Conservation (phyloP, 306 rosid species). For the Chamaecrista fasciculata region DNA sequence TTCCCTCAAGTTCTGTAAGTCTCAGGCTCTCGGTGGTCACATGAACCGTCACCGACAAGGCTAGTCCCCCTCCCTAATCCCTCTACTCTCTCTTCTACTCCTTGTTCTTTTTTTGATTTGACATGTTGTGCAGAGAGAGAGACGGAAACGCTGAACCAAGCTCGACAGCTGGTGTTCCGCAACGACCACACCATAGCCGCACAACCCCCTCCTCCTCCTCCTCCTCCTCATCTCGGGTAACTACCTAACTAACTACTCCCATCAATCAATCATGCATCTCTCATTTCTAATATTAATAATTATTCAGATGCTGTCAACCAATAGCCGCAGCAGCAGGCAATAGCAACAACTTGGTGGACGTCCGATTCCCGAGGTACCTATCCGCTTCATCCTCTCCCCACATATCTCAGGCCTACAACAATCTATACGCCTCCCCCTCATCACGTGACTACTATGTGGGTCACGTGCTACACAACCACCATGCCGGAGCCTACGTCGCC, state of each 20-base stretch:
- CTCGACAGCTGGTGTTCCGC: constrained; percentile 90
- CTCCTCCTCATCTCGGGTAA: neutral
- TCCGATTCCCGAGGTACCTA: constrained; percentile 75
- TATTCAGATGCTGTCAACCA: constrained; percentile 71
- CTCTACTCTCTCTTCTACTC: neutral
- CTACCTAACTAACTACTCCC: too few species aligned
- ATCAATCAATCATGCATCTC: too few species aligned
- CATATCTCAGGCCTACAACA: constrained; percentile 28
- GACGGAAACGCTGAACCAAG: constrained; percentile 95
- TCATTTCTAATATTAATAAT: too few species aligned
- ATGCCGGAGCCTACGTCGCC: too few species aligned
- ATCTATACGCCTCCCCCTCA: constrained; percentile 57
- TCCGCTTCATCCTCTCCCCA: constrained; percentile 32
- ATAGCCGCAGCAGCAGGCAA: constrained; percentile 36
- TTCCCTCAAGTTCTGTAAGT: constrained; percentile 98
- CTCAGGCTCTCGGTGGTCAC: constrained; percentile 99
- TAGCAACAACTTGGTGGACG: constrained; percentile 42
- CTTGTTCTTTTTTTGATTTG: neutral
- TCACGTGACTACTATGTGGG: constrained; percentile 9
- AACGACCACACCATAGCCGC: constrained; percentile 53
- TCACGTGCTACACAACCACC: constrained; percentile 37
- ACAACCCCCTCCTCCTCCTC: constrained; percentile 32
- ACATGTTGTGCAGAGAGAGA: constrained; percentile 71
- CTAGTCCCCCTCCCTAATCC: constrained; percentile 23
- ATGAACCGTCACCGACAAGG: constrained; percentile 99